Conservation (phyloP, 192 early-diverging fungal species). For the Entomortierella beljakovae region DNA sequence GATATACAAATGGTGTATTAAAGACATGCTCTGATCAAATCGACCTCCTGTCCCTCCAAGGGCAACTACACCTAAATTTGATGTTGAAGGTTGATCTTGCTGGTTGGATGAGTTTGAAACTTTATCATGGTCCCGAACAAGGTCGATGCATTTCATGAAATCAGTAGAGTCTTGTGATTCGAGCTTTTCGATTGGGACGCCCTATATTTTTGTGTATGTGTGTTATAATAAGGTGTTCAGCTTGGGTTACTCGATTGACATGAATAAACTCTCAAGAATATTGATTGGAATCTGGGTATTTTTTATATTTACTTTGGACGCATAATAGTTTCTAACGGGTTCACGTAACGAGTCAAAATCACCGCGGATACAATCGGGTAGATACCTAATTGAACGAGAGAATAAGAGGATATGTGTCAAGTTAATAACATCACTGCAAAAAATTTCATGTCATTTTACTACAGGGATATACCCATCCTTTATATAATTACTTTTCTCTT, state of each 20-base stretch:
- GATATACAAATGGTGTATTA: slow-evolving; percentile 77
- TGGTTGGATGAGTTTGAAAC: not conserved
- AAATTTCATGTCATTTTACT: not conserved
- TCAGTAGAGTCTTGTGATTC: slow-evolving; percentile 79
- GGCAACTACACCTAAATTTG: slow-evolving; percentile 70
- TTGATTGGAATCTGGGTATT: no score
- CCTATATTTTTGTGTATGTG: slow-evolving; percentile 17
- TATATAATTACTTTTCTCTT: slow-evolving; percentile 43
- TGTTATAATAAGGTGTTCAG: not conserved
- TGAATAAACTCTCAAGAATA: no score
- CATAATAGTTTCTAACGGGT: slow-evolving; percentile 74
- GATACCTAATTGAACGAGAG: slow-evolving; percentile 55
- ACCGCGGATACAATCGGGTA: slow-evolving; percentile 86
- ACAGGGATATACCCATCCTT: no score
- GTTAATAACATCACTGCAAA: no score
- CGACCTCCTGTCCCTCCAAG: slow-evolving; percentile 87
- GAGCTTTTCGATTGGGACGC: slow-evolving; percentile 63
- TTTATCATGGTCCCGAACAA: slow-evolving; percentile 54
- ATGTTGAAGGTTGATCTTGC: slow-evolving; percentile 14
- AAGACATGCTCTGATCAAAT: slow-evolving; percentile 90
- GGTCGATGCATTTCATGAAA: slow-evolving; percentile 87
- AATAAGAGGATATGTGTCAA: no score
- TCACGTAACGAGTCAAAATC: slow-evolving; percentile 86
- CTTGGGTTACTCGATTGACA: no score
- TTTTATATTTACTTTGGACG: slow-evolving; percentile 54